Evolutionary conservation across 2,329 filamentous ascomycete genomes (phyloP).

Genomic region (Pleoardoris graminearum): DNA sequence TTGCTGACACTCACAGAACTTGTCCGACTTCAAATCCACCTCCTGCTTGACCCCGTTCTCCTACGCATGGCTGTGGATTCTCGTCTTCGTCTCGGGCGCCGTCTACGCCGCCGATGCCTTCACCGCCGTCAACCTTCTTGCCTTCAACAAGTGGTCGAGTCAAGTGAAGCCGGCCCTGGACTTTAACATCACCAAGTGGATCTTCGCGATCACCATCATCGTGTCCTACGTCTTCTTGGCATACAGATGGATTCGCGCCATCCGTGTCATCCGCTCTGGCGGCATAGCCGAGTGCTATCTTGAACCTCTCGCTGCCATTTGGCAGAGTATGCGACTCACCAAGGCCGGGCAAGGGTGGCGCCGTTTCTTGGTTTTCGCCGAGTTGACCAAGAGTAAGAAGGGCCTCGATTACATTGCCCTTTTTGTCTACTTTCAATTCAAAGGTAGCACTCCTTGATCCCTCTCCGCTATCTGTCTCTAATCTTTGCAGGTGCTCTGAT

Average conservation of each 20-base stretch:
- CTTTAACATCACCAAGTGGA: slow-evolving; percentile 84
- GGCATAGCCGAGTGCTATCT: slow-evolving; percentile 91
- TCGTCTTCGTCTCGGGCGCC: slow-evolving; percentile 74
- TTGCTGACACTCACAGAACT: slow-evolving; percentile 45
- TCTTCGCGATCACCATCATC: slow-evolving; percentile 91
- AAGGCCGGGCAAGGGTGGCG: slow-evolving; percentile 75
- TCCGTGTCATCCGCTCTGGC: slow-evolving; percentile 78
- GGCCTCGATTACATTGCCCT: slow-evolving; percentile 87
- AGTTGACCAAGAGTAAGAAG: slow-evolving; percentile 88
- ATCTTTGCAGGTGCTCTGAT: slow-evolving; percentile 75
- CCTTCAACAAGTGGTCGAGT: slow-evolving; percentile 86
- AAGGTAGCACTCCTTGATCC: slow-evolving; percentile 48
- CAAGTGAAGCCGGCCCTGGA: slow-evolving; percentile 78
- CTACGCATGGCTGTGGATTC: slow-evolving; percentile 83
- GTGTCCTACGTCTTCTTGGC: slow-evolving; percentile 80
- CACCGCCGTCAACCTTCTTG: slow-evolving; percentile 87
- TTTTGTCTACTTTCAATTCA: slow-evolving; percentile 85
- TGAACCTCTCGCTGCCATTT: slow-evolving; percentile 79
- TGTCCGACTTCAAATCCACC: slow-evolving; percentile 77
- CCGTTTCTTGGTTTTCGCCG: slow-evolving; percentile 89
- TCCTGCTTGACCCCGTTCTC: slow-evolving; percentile 78
- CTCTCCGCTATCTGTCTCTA: slow-evolving; percentile 17
- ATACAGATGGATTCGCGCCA: slow-evolving; percentile 78
- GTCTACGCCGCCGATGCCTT: slow-evolving; percentile 92
- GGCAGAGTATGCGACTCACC: slow-evolving; percentile 79